Conservation (phyloP, 2,329 filamentous ascomycete genomes). For the Arachnomyces sp. region DNA sequence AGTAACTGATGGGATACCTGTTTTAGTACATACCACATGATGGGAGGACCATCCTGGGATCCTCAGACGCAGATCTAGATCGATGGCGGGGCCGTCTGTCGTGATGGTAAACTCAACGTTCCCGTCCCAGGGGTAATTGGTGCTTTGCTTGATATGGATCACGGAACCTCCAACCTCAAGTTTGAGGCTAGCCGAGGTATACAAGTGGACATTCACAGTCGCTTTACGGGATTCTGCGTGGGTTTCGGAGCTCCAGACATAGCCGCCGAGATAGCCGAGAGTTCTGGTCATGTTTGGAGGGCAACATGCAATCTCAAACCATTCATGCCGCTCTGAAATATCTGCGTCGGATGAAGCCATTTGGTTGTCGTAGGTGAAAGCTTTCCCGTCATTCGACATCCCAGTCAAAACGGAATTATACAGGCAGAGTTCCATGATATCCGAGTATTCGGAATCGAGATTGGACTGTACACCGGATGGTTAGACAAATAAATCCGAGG, state of each 20-base stretch:
- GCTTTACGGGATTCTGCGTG: constrained; percentile 15
- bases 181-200: constrained; percentile 41
- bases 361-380: constrained; percentile 57
- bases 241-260: constrained; percentile 44
- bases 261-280: constrained; percentile 51
- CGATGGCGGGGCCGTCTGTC: constrained; percentile 17
- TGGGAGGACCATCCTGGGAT: constrained; percentile 45
- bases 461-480: constrained; percentile 31
- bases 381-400: constrained; percentile 49
- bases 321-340: constrained; percentile 45
- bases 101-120: constrained; percentile 41
- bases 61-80: constrained; percentile 42
- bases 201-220: constrained; percentile 51
- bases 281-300: constrained; percentile 53
- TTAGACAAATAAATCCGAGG: no score
- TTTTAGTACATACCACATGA: constrained; percentile 9
- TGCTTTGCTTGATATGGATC: constrained; percentile 42
- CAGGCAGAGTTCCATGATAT: constrained; percentile 55
- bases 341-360: constrained; percentile 48
- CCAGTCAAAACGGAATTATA: constrained; percentile 55
- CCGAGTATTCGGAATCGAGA: constrained; percentile 46
- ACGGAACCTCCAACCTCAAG: constrained; percentile 29
- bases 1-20: neutral
- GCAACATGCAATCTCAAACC: constrained; percentile 56
- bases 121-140: constrained; percentile 53